Evolutionary conservation across 1,284 basidiomycete species (phyloP), one percentile per base, ranked within the genome.

Genomic region (Blastosporella zonata): DNA sequence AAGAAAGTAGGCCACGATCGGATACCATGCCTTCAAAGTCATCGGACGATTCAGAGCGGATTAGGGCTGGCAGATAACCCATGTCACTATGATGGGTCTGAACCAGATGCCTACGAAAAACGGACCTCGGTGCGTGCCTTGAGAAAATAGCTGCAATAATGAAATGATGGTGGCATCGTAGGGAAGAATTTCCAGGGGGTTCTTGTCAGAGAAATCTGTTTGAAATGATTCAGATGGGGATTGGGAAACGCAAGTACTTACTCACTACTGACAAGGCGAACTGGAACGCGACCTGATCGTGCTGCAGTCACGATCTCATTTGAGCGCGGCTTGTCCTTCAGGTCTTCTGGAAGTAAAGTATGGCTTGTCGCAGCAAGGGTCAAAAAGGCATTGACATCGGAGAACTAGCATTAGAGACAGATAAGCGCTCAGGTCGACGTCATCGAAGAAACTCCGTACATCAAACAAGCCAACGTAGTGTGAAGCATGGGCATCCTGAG

Each of bases 361-460:
- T 90, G 86, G 34, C 82, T 72, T 4, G 85, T 89, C 6, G 88
- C 87, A 5, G 87, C 87, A 35, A 90, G 70, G 1, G 84, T 87
- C 54, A 90, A 66, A 59, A 90, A 90, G 17, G 87, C 85, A 59
- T 90, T 90, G 18, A 90, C 84, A 59, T 90, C 87, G 12, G 87
- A 81, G 57, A 81, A 90, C 87, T 90, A 56, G 5, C 31, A 45
- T 28, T 6, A 28, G 12, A 29, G 17, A 33, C 44, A 21, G 42
- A 21, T 43, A 43, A 15, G 29, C 29, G 15, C 40, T 29, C 43
- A 21, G 23, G 43, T 29, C 23, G 42, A 38, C 42, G 42, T 44
- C 34, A 37, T 38, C 25, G 42, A 25, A 46, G 33, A 29, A 18
- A 12, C 8, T 31, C 31, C 83, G 47, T 58, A 90, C 88, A 64